Evolutionary conservation across 1,284 basidiomycete species (phyloP).

Genomic region (Trametes sp.): DNA sequence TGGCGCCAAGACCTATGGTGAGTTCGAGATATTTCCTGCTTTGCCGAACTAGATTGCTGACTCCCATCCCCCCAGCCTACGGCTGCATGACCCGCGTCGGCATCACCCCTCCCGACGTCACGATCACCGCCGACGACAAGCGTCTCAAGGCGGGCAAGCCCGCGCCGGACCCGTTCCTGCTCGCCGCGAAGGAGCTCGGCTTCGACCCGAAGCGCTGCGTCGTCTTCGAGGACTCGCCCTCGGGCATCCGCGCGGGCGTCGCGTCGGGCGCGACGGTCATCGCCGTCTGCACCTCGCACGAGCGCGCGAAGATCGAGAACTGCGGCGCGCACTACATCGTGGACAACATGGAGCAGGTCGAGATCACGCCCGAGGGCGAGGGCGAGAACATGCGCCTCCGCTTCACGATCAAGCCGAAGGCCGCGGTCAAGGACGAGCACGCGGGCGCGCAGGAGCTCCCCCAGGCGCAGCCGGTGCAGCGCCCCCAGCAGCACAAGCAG

Average conservation of each 20-base stretch:
- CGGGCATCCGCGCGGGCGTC: conserved; percentile 76
- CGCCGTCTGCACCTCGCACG: conserved; percentile 77
- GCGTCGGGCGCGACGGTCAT: conserved; percentile 79
- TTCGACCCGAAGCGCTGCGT: conserved; percentile 65
- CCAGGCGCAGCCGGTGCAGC: too few species aligned
- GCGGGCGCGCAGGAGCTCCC: background rate
- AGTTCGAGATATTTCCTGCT: conserved; percentile 30
- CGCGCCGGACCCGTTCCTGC: conserved; percentile 77
- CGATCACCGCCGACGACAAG: conserved; percentile 83
- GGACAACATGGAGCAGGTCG: conserved; percentile 64
- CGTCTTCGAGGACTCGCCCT: conserved; percentile 81
- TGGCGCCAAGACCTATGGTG: conserved; percentile 76
- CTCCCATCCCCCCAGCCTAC: conserved; percentile 51
- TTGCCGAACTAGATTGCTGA: conserved; percentile 16
- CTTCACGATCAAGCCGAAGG: conserved; percentile 43
- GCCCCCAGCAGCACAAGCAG: too few species aligned
- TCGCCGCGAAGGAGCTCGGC: conserved; percentile 77
- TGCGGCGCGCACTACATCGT: conserved; percentile 75
- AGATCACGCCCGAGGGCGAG: conserved; percentile 51
- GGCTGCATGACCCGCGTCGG: conserved; percentile 79
- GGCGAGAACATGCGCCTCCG: conserved; percentile 45
- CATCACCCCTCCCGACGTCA: conserved; percentile 74
- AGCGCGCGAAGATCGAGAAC: conserved; percentile 60
- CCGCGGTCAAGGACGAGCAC: background rate
- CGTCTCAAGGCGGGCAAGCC: conserved; percentile 73